Evolutionary conservation across 2,329 filamentous ascomycete species (phyloP), one percentile per base, ranked within the genome.

Genomic region (Phyllosticta ampelicida): DNA sequence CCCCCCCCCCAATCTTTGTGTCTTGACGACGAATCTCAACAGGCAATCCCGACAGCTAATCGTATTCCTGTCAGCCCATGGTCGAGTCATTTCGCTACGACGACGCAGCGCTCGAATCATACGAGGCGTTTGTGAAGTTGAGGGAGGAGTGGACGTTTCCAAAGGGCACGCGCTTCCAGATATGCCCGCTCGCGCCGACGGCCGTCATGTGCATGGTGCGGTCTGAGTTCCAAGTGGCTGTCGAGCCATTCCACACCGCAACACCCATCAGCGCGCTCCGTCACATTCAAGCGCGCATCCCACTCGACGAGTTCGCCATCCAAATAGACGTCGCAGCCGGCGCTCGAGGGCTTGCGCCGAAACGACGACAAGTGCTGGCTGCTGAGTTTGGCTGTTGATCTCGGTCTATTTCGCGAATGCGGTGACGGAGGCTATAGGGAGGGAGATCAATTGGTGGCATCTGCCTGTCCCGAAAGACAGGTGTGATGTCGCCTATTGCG

Each of bases 371-470:
- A 8, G 23, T 26, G 23, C 23, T 63, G 60, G 53, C 65, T 61
- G 55, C 54, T 68, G 49, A 62, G 60, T 0, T 23, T 71, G 1
- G 36, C 73, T 44, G 72, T 75, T 5, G 68, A 74, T n/a, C n/a
- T n/a, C n/a, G n/a, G n/a, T n/a, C n/a, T n/a, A 60, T 77, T 20
- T n/a, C n/a, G 70, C 68, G 3, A 73, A 71, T 28, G 63, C 60
- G 1, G 62, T 75, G 16, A 61, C 66, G 20, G 55, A 64, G 6
- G 51, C 59, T 1, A 61, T 70, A 4, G 58, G 65, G 9, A 67
- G 69, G 51, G 57, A 60, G 13, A 67, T 77, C 21, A 62, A 70
- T 54, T 78, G 68, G 66, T 62, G 77, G 44, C 76, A 78, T 60
- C 66, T 76, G 64, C 75, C 75, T 2, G 56, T 59, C 23, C 56